Evolutionary conservation across 371 early-diverging fungal species (phyloP).

Genomic region (Coemansia sp.): DNA sequence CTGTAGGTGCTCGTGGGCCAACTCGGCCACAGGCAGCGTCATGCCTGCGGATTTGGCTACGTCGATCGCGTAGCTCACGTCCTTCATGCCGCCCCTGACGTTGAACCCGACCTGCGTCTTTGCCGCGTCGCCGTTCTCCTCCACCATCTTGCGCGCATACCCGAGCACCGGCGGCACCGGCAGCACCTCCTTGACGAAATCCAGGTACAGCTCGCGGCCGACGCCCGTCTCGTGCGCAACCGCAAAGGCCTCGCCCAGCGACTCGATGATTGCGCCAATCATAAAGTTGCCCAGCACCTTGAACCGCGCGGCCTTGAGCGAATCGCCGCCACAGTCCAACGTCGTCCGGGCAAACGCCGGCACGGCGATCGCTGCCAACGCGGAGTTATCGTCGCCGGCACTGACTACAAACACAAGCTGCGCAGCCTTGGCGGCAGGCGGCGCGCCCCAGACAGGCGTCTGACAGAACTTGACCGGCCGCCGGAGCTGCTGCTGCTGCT

Average conservation of each 20-base stretch:
- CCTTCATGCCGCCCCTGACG: constrained; percentile 57
- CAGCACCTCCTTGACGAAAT: constrained; percentile 59
- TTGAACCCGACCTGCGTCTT: constrained; percentile 54
- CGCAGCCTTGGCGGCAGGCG: constrained; percentile 53
- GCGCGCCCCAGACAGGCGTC: constrained; percentile 60
- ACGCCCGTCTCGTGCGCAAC: constrained; percentile 64
- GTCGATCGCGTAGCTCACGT: constrained; percentile 53
- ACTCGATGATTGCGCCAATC: constrained; percentile 58
- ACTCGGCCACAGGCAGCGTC: constrained; percentile 36
- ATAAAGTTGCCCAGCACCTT: constrained; percentile 73
- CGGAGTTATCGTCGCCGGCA: constrained; percentile 37
- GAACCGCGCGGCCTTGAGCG: constrained; percentile 52
- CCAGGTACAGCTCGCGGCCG: constrained; percentile 58
- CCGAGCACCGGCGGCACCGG: constrained; percentile 51
- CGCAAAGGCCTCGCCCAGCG: constrained; percentile 67
- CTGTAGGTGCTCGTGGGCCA: constrained; percentile 31
- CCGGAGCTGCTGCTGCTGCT: neutral
- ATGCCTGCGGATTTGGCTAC: constrained; percentile 30
- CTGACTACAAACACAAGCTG: constrained; percentile 55
- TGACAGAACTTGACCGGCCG: constrained; percentile 42
- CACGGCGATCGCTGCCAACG: constrained; percentile 36
- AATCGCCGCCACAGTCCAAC: constrained; percentile 57
- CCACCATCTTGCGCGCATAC: constrained; percentile 47
- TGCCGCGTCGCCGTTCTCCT: constrained; percentile 54
- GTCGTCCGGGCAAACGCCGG: constrained; percentile 49